A percentile compares a stretch with the other conserved stretches of the same genome.
phyloP scores from a whole-genome alignment of 1,284 basidiomycete genomes.

The Sanghuangporus baumii region DNA sequence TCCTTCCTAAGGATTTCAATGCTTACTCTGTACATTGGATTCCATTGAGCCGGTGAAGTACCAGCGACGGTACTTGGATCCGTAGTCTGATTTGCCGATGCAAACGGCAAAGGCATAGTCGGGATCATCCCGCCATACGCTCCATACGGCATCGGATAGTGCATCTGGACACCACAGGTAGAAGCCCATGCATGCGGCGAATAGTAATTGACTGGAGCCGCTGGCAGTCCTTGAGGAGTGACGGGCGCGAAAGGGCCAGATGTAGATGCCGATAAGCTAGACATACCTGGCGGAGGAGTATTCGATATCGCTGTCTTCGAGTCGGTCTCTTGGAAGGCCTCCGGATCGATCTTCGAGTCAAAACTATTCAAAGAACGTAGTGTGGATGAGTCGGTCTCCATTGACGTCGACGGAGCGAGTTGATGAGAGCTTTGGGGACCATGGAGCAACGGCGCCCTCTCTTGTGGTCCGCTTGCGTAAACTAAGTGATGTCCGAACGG shows the following conservation, averaged over 20 bases:
- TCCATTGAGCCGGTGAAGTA: constrained; percentile 7
- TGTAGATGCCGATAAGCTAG: constrained; percentile 19
- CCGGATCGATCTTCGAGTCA: not conserved
- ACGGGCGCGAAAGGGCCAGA: constrained; percentile 25
- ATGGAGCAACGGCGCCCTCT: not conserved
- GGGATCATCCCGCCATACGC: constrained; percentile 10
- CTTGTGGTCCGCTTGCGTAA: not conserved
- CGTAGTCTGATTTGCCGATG: not conserved
- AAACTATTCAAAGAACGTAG: constrained; percentile 11
- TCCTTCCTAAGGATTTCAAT: not conserved
- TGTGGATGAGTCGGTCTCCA: constrained; percentile 11
- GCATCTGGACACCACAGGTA: constrained; percentile 44
- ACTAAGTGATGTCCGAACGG: not conserved
- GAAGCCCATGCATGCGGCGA: constrained; percentile 46
- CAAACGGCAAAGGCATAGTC: constrained; percentile 2
- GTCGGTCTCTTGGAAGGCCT: constrained; percentile 14
- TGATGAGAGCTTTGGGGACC: not conserved
- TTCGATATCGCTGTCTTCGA: constrained; percentile 28
- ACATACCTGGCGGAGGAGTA: constrained; percentile 21
- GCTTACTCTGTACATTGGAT: constrained; percentile 11
- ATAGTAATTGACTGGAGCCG: constrained; percentile 39
- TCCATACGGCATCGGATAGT: constrained; percentile 44
- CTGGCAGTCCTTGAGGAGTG: constrained; percentile 34
- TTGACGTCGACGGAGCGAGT: constrained; percentile 4
- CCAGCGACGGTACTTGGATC: not conserved